These are phyloP conservation scores for Monosporascus sp. DNA, from an alignment of 2,329 filamentous ascomycete genomes.

Conservation along the genomic window DNA sequence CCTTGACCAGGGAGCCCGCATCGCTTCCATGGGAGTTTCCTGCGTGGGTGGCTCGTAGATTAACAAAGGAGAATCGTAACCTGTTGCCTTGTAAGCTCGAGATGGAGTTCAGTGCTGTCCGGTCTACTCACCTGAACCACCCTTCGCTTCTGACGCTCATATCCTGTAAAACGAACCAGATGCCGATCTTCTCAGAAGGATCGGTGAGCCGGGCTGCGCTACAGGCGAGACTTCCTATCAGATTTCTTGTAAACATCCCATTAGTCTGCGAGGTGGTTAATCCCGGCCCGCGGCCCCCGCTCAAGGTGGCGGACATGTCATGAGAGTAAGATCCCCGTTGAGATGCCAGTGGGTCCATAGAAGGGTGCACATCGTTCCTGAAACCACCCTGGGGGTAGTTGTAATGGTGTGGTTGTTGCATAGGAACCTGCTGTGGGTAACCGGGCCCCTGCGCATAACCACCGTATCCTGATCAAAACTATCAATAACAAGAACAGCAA, in stretches of 20 bases:
- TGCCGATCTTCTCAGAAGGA: constrained; percentile 72
- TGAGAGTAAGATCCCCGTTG: constrained; percentile 30
- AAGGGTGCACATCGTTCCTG: constrained; percentile 20
- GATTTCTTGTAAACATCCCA: constrained; percentile 89
- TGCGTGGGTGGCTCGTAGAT: constrained; percentile 58
- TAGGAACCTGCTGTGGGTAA: background rate
- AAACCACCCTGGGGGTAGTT: constrained; percentile 23
- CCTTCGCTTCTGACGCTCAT: constrained; percentile 92
- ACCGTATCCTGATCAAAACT: constrained; percentile 13
- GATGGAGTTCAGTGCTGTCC: background rate
- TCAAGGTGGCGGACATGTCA: constrained; percentile 26
- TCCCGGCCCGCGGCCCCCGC: background rate
- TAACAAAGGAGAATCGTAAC: constrained; percentile 71
- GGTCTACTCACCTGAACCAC: constrained; percentile 67
- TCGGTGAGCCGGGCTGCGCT: constrained; percentile 84
- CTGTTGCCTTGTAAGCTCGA: constrained; percentile 29
- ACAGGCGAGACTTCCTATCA: constrained; percentile 87
- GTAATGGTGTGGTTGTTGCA: constrained; percentile 21
- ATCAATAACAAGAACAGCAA: background rate
- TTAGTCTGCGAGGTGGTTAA: constrained; percentile 48
- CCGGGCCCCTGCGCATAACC: constrained; percentile 12
- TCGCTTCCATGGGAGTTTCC: constrained; percentile 31
- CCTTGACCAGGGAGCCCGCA: constrained; percentile 59
- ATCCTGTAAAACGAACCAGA: constrained; percentile 97
- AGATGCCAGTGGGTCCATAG: constrained; percentile 21